phyloP scores from a whole-genome alignment of 768 basidiomycete genomes.

The Suillus subaureus region DNA sequence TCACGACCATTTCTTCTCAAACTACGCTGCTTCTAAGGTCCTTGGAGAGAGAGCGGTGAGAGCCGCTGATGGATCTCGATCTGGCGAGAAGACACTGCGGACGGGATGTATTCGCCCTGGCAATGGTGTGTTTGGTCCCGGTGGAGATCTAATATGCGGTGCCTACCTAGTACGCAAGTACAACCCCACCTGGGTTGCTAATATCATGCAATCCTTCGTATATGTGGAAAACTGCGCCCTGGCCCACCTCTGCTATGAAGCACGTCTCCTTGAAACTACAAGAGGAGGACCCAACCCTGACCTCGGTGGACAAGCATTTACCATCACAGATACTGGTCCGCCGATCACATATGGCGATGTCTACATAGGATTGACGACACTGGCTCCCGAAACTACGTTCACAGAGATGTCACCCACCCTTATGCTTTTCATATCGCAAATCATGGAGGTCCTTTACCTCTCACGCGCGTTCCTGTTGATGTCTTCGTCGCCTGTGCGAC shows the following conservation, averaged over 20 bases:
- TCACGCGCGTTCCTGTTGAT: conserved; percentile 42
- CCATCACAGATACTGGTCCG: conserved; percentile 65
- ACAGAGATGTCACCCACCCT: conserved; percentile 57
- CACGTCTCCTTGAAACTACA: conserved; percentile 58
- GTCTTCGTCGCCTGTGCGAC: conserved; percentile 29
- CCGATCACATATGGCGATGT: conserved; percentile 65
- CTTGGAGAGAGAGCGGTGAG: conserved; percentile 55
- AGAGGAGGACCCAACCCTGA: conserved; percentile 52
- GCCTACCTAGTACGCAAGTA: conserved; percentile 60
- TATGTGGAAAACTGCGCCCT: conserved; percentile 80
- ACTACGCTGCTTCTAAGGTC: conserved; percentile 71
- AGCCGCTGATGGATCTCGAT: conserved; percentile 39
- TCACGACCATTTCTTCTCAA: conserved; percentile 73
- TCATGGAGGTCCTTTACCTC: conserved; percentile 60
- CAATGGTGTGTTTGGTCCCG: conserved; percentile 74
- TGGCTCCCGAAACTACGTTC: conserved; percentile 62
- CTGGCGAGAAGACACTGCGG: conserved; percentile 43
- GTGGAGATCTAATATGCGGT: conserved; percentile 70
- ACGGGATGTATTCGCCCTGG: conserved; percentile 81
- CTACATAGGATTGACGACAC: conserved; percentile 53
- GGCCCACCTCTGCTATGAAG: conserved; percentile 75
- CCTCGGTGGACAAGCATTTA: conserved; percentile 74
- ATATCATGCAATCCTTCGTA: conserved; percentile 61
- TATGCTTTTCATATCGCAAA: conserved; percentile 64
- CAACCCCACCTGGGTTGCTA: conserved; percentile 65